phyloP scores from a whole-genome alignment of 225 moss, liverwort and hornwort genomes.

The Thuidium tamariscinum region DNA sequence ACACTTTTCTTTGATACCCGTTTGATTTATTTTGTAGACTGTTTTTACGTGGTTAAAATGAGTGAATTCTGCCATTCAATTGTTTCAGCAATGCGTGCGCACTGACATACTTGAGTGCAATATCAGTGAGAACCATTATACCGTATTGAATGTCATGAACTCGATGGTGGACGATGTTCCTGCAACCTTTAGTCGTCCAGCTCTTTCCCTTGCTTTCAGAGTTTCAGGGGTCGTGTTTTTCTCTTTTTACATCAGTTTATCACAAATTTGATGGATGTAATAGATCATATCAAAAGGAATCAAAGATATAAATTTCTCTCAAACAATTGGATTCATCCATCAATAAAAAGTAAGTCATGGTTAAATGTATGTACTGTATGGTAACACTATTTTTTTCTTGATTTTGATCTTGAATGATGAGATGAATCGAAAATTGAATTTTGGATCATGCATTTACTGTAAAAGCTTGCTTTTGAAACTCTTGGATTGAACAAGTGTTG shows the following conservation, averaged over 20 bases:
- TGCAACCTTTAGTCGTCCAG: neutral
- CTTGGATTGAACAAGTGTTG: neutral
- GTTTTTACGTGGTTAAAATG: neutral
- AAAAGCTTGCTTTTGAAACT: neutral
- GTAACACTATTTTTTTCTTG: neutral
- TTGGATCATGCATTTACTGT: neutral
- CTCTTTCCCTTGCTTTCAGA: neutral
- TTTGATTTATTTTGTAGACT: neutral
- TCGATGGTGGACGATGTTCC: neutral
- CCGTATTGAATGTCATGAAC: neutral
- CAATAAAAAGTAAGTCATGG: neutral
- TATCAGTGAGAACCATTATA: neutral
- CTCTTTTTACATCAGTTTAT: neutral
- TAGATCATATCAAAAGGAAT: neutral
- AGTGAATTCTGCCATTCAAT: neutral
- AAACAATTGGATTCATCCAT: neutral
- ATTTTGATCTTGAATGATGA: neutral
- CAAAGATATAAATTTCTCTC: neutral
- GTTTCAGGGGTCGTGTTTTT: neutral
- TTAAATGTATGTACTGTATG: neutral
- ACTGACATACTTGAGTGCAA: neutral
- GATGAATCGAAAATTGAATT: neutral
- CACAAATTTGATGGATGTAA: neutral
- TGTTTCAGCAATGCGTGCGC: neutral
- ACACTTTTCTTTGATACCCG: neutral